These are phyloP conservation scores for Colletotrichum brevisporum DNA, from an alignment of 2,329 filamentous ascomycete species.

Conservation along the genomic window DNA sequence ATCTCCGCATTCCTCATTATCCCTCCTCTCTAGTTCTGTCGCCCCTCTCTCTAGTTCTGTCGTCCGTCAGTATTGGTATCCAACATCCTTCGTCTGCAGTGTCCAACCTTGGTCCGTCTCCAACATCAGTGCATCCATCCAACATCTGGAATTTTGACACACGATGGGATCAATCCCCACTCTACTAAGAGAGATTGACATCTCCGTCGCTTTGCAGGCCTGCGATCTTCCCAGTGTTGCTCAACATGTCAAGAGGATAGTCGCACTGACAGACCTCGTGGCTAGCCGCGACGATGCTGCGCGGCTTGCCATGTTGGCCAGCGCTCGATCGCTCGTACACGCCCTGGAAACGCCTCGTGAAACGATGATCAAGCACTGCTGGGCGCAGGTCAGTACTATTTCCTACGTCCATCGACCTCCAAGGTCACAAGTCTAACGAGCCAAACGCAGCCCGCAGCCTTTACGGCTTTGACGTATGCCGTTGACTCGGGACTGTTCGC, in stretches of 20 bases:
- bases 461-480: constrained; percentile 48
- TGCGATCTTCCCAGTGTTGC: constrained; percentile 9
- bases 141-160: background rate
- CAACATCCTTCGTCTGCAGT: too few species aligned
- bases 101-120: background rate
- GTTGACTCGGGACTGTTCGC: constrained; percentile 54
- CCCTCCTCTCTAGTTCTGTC: too few species aligned
- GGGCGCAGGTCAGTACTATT: constrained; percentile 54
- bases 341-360: constrained; percentile 62
- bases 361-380: constrained; percentile 61
- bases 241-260: constrained; percentile 9
- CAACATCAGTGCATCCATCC: background rate
- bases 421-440: background rate
- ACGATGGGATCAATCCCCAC: constrained; percentile 15
- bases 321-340: background rate
- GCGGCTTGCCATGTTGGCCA: constrained; percentile 15
- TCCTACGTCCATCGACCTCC: rapidly evolving
- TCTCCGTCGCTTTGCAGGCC: constrained; percentile 15
- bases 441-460: constrained; percentile 41
- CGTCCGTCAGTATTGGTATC: too few species aligned
- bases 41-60: too few species aligned
- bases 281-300: background rate
- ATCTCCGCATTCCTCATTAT: too few species aligned
- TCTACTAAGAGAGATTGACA: background rate
- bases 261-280: background rate